Evolutionary conservation across 768 basidiomycete genomes (phyloP), one percentile per base, ranked within the genome.

Genomic region (Serendipita vermifera): DNA sequence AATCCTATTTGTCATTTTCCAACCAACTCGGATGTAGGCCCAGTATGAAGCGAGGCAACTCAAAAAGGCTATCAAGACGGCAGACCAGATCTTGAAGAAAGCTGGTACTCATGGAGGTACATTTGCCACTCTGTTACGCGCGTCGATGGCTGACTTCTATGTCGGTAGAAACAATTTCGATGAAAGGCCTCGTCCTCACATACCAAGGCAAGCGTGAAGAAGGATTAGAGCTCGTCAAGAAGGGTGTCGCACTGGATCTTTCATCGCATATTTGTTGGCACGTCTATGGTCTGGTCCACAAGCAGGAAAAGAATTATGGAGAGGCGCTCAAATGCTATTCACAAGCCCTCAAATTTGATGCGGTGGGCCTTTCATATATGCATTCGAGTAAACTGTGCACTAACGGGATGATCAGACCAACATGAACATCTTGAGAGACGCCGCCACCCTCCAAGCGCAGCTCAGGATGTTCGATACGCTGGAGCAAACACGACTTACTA

Each of bases 201-300:
- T 85, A 85, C 65, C 80, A 83, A 79, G 88, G 82, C 51, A 76
- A 76, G 65, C 81, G 81, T 59, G 88, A 85, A 27, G 80, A 91
- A 60, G 91, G 91, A 29, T 73, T 86, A 57, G 83, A 86, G 33
- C 77, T 89, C 40, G 84, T 90, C 61, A 85, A 85, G 73, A 83
- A 87, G 62, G 91, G 91, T 57, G 77, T 89, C 61, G 77, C 80
- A 38, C 74, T 82, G 43, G 88, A 93, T 69, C 70, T 88, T 55
- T 83, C 79, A 31, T 92, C 89, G 17, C 92, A 97, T 64, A 97
- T 99, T 65, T 85, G 84, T 66, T 98, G 96, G 93, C 96, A 99
- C 69, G 94, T 98, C 61, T 87, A 90, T 66, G 96, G 91, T 26
- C 83, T 99, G 64, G 81, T 96, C 20, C 87, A 92, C 67, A 90